phyloP scores from a whole-genome alignment of 2,329 filamentous ascomycete species.

The Colletotrichum somersetense region DNA sequence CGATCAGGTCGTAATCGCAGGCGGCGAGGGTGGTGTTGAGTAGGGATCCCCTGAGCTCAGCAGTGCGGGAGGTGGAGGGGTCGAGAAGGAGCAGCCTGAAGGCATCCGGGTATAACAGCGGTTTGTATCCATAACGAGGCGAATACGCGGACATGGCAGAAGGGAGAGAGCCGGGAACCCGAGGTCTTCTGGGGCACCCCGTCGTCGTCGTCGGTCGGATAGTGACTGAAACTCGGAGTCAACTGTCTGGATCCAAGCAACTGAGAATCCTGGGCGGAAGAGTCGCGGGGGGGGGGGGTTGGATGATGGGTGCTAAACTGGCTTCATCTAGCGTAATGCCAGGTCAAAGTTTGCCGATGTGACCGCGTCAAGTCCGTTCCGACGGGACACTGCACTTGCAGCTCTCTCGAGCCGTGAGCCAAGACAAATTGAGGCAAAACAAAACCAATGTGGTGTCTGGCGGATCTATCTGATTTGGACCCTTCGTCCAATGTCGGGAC shows the following conservation, averaged over 20 bases:
- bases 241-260: slow-evolving; percentile 14
- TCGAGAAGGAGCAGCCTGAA: slow-evolving; percentile 21
- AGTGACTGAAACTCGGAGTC: neutral
- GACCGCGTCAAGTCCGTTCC: slow-evolving; percentile 5
- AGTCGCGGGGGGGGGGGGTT: neutral
- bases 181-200: neutral
- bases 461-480: neutral
- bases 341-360: slow-evolving; percentile 26
- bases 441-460: neutral
- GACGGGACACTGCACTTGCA: neutral
- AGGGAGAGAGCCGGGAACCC: neutral
- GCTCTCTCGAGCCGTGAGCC: neutral
- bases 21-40: slow-evolving; percentile 16
- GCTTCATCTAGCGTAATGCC: neutral
- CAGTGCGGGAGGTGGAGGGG: slow-evolving; percentile 10
- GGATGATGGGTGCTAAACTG: slow-evolving; percentile 10
- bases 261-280: neutral
- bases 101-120: slow-evolving; percentile 1
- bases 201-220: slow-evolving; percentile 9
- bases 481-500: slow-evolving; percentile 16
- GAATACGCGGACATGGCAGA: slow-evolving; percentile 20
- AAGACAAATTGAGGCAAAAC: slow-evolving; percentile 5
- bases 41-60: slow-evolving; percentile 37
- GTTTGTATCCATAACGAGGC: slow-evolving; percentile 23
- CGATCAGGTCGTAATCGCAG: slow-evolving; percentile 24